Evolutionary conservation across 2,329 filamentous ascomycete genomes (phyloP), one percentile per base, ranked within the genome.

Genomic region (Paecilomyces variotii): DNA sequence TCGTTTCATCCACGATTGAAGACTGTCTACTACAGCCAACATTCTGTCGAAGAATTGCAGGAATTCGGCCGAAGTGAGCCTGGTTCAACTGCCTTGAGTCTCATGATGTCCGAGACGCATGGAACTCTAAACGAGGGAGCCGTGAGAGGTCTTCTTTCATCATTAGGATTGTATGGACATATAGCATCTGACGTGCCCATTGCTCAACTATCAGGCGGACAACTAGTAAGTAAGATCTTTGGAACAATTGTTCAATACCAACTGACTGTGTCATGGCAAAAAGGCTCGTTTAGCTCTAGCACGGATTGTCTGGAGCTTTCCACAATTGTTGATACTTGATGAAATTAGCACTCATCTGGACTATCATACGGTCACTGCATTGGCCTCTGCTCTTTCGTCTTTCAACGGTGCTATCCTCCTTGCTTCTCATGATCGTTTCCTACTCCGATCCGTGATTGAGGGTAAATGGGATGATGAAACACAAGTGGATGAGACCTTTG

Each of bases 271-370:
- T 4, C 5, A 14, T 39, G 2, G 5, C 14, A 14, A 14, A 19
- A 14, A 80, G 70, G 79, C 84, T 3, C 78, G 82, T n/a, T 70
- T 84, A 2, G 85, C 87, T 60, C 76, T 93, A 55, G 88, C 88
- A 1, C 81, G 84, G 54, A 74, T 91, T n/a, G 75, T 93, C 35
- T 87, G 86, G 80, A 77, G 76, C 49, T 78, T 82, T 2, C 89
- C 89, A 24, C 89, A 92, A 63, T 82, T 89, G 58, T 79, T 93
- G 2, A 80, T 93, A 4, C 80, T 93, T 6, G 90, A 93, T 69
- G 91, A 91, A 71, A 87, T 91, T 26, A 94, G 90, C 5, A 93
- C 90, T 0, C 91, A 96, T 76, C 79, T 95, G 49, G 91, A 95
- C 70, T 89, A 88, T 61, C 85, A 94, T 73, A 93, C 88, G 0